Evolutionary conservation across 228 moss, liverwort and hornwort genomes (phyloP).

Genomic region (Sphagnum magellanicum): DNA sequence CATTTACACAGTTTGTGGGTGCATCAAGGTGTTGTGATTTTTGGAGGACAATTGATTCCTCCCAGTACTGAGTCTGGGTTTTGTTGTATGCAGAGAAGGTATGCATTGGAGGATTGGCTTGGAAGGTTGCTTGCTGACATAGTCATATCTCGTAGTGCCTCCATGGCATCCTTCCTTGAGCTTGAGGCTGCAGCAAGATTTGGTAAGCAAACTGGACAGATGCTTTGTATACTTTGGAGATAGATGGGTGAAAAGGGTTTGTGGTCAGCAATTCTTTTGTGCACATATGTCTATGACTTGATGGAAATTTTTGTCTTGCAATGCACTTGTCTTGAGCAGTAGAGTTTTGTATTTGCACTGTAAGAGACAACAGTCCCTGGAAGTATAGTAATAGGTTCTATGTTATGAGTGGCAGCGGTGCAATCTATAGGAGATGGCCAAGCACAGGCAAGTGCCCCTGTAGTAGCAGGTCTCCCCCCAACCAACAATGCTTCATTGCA

Average conservation of each 20-base stretch:
- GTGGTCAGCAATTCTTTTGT: constrained; percentile 12
- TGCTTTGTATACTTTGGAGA: too few relatives aligned
- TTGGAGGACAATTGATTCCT: not conserved
- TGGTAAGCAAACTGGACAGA: constrained; percentile 29
- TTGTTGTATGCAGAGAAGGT: constrained; percentile 69
- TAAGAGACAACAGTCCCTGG: constrained; percentile 9
- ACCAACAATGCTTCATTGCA: constrained; percentile 18
- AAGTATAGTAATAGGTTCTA: constrained; percentile 67
- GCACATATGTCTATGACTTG: too few relatives aligned
- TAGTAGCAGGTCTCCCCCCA: constrained; percentile 4
- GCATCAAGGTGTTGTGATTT: too few relatives aligned
- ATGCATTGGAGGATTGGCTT: constrained; percentile 90
- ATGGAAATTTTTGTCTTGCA: too few relatives aligned
- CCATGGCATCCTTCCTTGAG: constrained; percentile 92
- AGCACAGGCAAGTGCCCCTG: constrained; percentile 57
- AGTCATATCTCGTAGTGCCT: constrained; percentile 92
- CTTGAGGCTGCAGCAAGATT: constrained; percentile 90
- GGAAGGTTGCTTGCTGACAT: constrained; percentile 80
- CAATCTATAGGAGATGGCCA: constrained; percentile 70
- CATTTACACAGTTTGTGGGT: too few relatives aligned
- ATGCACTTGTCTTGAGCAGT: too few relatives aligned
- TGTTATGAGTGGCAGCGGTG: constrained; percentile 59
- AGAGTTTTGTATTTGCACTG: too few relatives aligned
- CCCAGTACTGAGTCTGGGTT: too few relatives aligned
- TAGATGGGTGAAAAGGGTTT: constrained; percentile 39